Percentiles rank a stretch among this genome's conserved stretches.
These are phyloP conservation scores for Leptographium galeiforme DNA, from an alignment of 2,329 filamentous ascomycete genomes.

Conservation along the genomic window DNA sequence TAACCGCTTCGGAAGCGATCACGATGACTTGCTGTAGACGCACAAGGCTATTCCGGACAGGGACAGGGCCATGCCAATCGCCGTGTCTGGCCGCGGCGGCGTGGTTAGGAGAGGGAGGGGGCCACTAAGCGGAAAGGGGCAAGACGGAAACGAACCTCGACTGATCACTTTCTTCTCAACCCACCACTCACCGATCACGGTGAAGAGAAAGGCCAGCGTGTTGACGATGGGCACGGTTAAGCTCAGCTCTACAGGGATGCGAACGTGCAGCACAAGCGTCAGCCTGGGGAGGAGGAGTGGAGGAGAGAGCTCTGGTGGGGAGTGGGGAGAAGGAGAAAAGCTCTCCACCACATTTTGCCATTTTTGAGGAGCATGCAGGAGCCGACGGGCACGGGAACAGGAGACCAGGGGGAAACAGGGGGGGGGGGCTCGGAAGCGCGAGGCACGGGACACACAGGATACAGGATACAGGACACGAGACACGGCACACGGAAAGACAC, in stretches of 20 bases:
- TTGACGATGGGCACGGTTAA: slow-evolving; percentile 92
- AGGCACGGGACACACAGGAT: too few relatives aligned
- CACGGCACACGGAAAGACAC: slow-evolving; percentile 19
- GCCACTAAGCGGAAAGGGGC: not conserved
- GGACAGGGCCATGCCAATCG: slow-evolving; percentile 68
- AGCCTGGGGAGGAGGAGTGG: not conserved
- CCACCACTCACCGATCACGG: slow-evolving; percentile 88
- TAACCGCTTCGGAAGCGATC: not conserved
- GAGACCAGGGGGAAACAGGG: too few relatives aligned
- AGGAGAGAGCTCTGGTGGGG: too few relatives aligned
- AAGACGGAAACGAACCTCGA: slow-evolving; percentile 39
- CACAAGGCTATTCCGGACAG: slow-evolving; percentile 71
- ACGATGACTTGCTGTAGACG: slow-evolving; percentile 49
- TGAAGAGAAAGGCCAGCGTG: slow-evolving; percentile 89
- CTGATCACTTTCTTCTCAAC: slow-evolving; percentile 85
- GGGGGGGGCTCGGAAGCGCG: too few relatives aligned
- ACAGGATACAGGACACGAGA: not conserved
- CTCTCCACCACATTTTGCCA: too few relatives aligned
- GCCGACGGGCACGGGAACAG: too few relatives aligned
- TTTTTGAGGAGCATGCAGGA: too few relatives aligned
- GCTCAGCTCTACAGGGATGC: slow-evolving; percentile 54
- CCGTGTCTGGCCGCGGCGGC: slow-evolving; percentile 48
- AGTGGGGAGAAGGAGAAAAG: slow-evolving; percentile 1
- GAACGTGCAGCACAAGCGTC: not conserved
- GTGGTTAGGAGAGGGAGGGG: too few relatives aligned